Evolutionary conservation across 2,329 filamentous ascomycete species (phyloP).

Genomic region (Neonectria coccinea): DNA sequence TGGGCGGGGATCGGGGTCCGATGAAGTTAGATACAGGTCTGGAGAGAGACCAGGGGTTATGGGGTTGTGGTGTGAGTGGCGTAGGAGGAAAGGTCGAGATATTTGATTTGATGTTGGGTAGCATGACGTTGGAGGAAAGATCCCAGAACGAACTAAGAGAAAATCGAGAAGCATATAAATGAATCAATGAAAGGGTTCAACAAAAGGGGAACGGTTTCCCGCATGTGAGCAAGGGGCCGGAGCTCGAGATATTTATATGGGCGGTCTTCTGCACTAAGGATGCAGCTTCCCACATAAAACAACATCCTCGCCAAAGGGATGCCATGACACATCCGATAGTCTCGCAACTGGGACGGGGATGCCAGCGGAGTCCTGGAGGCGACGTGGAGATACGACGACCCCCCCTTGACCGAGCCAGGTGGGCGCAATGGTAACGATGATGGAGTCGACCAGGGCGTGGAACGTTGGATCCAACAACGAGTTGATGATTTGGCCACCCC

Average conservation of each 20-base stretch:
- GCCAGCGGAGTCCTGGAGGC: conserved; percentile 62
- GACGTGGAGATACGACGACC: conserved; percentile 79
- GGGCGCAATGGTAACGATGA: conserved; percentile 90
- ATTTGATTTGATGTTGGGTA: conserved; percentile 6
- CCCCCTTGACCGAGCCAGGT: conserved; percentile 89
- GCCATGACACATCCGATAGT: conserved; percentile 76
- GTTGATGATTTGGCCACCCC: conserved; percentile 86
- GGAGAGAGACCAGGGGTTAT: background rate
- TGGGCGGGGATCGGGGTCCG: background rate
- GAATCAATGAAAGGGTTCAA: background rate
- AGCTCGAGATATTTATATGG: conserved; percentile 33
- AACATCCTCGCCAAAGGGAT: conserved; percentile 83
- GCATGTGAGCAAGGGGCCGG: conserved; percentile 7
- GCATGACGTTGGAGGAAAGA: background rate
- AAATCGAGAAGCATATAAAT: background rate
- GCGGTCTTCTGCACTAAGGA: conserved; percentile 33
- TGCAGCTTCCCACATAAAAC: conserved; percentile 79
- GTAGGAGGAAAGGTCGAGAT: background rate
- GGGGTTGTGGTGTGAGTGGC: background rate
- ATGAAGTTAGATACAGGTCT: background rate
- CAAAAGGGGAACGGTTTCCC: background rate
- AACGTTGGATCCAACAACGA: conserved; percentile 75
- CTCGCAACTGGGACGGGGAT: conserved; percentile 71
- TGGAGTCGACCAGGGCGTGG: conserved; percentile 74
- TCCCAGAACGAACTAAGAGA: background rate